A percentile compares a stretch with the other conserved stretches of the same genome.
Evolutionary conservation across 805 yeast genomes (phyloP).

Genomic region (Ogataea pilisensis): DNA sequence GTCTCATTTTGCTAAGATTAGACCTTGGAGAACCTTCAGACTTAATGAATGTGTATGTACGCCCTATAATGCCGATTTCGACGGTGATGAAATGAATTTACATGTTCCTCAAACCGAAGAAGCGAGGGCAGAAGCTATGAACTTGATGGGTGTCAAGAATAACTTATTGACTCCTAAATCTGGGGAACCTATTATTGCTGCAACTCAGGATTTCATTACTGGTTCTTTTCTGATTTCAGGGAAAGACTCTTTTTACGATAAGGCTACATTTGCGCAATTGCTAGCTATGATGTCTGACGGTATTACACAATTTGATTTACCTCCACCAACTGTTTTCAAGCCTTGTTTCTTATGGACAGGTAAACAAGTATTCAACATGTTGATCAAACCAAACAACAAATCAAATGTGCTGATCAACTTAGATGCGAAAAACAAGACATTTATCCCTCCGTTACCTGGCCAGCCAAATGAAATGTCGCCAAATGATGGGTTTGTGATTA

Average conservation of each 20-base stretch:
- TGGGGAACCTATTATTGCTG: constrained; percentile 99
- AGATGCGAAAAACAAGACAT: constrained; percentile 93
- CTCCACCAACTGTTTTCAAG: constrained; percentile 91
- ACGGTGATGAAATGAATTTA: constrained; percentile 98
- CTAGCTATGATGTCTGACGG: constrained; percentile 97
- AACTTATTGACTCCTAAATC: constrained; percentile 93
- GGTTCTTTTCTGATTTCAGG: constrained; percentile 91
- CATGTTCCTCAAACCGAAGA: constrained; percentile 99
- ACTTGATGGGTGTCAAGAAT: constrained; percentile 95
- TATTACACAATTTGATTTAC: constrained; percentile 78
- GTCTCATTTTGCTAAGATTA: constrained; percentile 91
- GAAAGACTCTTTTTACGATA: constrained; percentile 89
- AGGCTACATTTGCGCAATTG: constrained; percentile 77
- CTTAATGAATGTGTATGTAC: constrained; percentile 98
- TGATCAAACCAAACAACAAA: constrained; percentile 74
- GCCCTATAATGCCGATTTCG: constrained; percentile 98
- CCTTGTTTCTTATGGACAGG: constrained; percentile 96
- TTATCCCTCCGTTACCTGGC: constrained; percentile 65
- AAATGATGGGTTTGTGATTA: constrained; percentile 90
- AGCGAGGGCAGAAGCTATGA: constrained; percentile 98
- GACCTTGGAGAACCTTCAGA: constrained; percentile 98
- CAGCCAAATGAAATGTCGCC: constrained; percentile 93
- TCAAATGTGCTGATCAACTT: constrained; percentile 84
- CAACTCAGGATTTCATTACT: constrained; percentile 98
- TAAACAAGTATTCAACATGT: constrained; percentile 84